Conservation (phyloP, 1,284 basidiomycete genomes). For the Cutaneotrichosporon spelunceum region DNA sequence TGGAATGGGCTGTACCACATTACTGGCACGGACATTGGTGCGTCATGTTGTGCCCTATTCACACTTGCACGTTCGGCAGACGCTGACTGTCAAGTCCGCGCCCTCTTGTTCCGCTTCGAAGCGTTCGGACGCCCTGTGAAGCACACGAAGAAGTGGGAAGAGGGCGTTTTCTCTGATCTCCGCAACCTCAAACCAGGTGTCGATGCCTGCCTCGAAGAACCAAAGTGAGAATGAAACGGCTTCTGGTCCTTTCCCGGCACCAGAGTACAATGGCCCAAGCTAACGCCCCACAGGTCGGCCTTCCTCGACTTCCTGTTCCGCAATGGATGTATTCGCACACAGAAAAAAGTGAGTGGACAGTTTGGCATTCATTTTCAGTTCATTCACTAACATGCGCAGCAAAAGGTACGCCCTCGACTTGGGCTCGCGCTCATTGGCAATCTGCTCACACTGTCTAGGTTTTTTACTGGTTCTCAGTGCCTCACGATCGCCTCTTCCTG, state of each 20-base stretch:
- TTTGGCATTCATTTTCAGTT: background rate
- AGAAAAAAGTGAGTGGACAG: conserved; percentile 85
- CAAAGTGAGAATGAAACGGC: conserved; percentile 59
- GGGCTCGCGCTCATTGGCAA: background rate
- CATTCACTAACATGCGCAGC: conserved; percentile 24
- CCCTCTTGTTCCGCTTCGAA: conserved; percentile 82
- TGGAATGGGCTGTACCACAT: conserved; percentile 88
- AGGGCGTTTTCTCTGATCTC: conserved; percentile 86
- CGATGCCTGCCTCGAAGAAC: conserved; percentile 85
- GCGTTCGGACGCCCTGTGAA: conserved; percentile 62
- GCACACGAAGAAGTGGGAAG: conserved; percentile 58
- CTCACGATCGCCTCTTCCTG: conserved; percentile 90
- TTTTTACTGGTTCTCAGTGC: conserved; percentile 88
- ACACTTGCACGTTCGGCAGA: background rate
- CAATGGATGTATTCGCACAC: conserved; percentile 88
- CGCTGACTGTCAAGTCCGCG: conserved; percentile 59
- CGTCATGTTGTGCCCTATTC: conserved; percentile 19
- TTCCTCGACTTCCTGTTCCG: conserved; percentile 86
- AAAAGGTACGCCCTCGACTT: conserved; percentile 29
- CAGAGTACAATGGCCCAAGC: background rate
- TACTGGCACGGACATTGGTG: conserved; percentile 67
- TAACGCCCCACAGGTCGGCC: conserved; percentile 45
- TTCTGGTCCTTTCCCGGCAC: too few relatives aligned
- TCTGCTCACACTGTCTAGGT: conserved; percentile 27
- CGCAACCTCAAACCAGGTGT: conserved; percentile 85